phyloP scores from a whole-genome alignment of 2,329 filamentous ascomycete species.

The Ophiocordyceps robertsii region DNA sequence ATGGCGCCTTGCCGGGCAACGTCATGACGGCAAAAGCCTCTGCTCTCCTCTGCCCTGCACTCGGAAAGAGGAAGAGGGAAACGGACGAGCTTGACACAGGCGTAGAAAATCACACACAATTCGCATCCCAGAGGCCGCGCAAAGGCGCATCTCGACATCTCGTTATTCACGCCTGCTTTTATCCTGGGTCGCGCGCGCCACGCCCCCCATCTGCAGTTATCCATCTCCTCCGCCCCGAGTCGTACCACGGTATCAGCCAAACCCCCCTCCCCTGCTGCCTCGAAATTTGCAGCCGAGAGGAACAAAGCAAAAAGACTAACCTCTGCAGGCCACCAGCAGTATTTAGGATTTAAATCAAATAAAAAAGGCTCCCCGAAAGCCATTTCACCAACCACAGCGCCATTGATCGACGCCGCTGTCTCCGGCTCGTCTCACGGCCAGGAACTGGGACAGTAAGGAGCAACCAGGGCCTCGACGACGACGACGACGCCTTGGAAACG shows the following conservation, averaged over 20 bases:
- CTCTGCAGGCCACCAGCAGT: background rate
- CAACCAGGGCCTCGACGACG: background rate
- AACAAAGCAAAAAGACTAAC: background rate
- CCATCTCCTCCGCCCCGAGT: background rate
- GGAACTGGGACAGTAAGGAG: no score
- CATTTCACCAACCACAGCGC: no score
- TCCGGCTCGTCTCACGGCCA: background rate
- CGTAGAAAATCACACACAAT: no score
- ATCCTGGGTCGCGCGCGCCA: background rate
- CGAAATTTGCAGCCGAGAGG: slow-evolving; percentile 1
- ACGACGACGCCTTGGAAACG: background rate
- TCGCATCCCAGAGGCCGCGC: no score
- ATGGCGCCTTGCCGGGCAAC: no score
- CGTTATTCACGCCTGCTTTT: no score
- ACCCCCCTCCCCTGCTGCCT: background rate
- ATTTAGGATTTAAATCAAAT: background rate
- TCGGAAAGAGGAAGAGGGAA: no score
- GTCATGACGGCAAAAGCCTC: no score
- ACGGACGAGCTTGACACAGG: no score
- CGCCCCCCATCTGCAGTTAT: background rate
- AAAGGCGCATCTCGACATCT: no score
- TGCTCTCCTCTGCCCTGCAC: no score
- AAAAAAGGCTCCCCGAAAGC: background rate
- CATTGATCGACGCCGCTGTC: background rate
- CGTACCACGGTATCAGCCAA: background rate